phyloP scores from a whole-genome alignment of 768 basidiomycete species.

The Albatrellus ellisii region DNA sequence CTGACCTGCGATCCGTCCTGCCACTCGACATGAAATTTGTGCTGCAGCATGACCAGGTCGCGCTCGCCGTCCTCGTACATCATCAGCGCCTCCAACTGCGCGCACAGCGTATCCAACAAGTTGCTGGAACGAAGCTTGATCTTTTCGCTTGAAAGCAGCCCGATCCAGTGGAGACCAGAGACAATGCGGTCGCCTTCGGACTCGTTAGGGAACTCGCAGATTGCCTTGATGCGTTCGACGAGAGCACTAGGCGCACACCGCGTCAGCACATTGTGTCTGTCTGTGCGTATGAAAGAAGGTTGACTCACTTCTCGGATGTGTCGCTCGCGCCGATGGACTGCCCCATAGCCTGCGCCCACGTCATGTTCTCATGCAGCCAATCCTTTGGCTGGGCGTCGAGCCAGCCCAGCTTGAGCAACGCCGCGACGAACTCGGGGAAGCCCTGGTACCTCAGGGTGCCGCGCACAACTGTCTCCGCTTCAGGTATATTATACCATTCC shows the following conservation, averaged over 20 bases:
- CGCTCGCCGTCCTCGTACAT: conserved; percentile 83
- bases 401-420: conserved; percentile 82
- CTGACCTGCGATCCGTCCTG: conserved; percentile 63
- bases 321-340: conserved; percentile 57
- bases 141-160: conserved; percentile 67
- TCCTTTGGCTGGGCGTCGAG: conserved; percentile 63
- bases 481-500: conserved; percentile 86
- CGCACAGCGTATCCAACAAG: conserved; percentile 90
- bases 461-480: conserved; percentile 84
- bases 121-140: conserved; percentile 53
- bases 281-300: background rate
- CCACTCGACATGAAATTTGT: conserved; percentile 92
- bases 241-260: conserved; percentile 40
- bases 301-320: conserved; percentile 50
- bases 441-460: conserved; percentile 94
- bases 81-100: conserved; percentile 82
- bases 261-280: background rate
- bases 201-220: conserved; percentile 62
- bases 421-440: conserved; percentile 89
- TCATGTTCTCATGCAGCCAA: conserved; percentile 61
- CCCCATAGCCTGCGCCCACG: conserved; percentile 78
- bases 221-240: conserved; percentile 51
- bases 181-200: conserved; percentile 66
- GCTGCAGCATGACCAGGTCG: conserved; percentile 95
- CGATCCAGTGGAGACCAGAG: conserved; percentile 88